Evolutionary conservation across 2,329 filamentous ascomycete genomes (phyloP).

Genomic region (Massarina eburnea): DNA sequence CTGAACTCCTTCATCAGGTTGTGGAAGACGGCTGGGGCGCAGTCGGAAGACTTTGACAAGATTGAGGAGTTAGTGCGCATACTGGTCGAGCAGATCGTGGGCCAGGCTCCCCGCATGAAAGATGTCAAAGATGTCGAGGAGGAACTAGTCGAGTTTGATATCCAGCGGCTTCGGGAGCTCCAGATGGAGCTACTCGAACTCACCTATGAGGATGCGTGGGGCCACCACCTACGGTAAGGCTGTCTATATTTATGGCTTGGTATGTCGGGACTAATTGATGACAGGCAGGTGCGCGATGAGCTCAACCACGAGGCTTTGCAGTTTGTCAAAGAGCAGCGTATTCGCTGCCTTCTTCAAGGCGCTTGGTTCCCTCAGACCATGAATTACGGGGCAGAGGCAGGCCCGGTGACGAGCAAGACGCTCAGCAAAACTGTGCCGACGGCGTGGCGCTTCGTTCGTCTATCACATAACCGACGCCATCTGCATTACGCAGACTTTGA

Average conservation of each 20-base stretch:
- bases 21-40: constrained; percentile 88
- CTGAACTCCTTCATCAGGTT: constrained; percentile 86
- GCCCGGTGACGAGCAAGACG: constrained; percentile 46
- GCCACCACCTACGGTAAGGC: constrained; percentile 70
- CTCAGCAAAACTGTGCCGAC: constrained; percentile 49
- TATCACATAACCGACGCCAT: constrained; percentile 88
- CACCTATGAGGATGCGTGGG: constrained; percentile 94
- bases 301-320: constrained; percentile 87
- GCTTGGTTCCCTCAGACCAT: constrained; percentile 74
- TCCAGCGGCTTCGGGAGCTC: constrained; percentile 73
- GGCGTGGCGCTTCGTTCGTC: constrained; percentile 78
- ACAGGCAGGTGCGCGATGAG: constrained; percentile 80
- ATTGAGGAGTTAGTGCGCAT: constrained; percentile 90
- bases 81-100: constrained; percentile 84
- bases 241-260: neutral
- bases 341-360: constrained; percentile 83
- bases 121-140: constrained; percentile 88
- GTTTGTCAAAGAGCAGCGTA: constrained; percentile 95
- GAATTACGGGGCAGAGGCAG: constrained; percentile 54
- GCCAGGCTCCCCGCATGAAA: constrained; percentile 76
- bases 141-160: constrained; percentile 82
- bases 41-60: constrained; percentile 87
- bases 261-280: constrained; percentile 20
- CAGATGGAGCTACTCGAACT: constrained; percentile 93
- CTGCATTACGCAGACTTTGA: constrained; percentile 89